Percentiles rank a stretch among this genome's conserved stretches.
Evolutionary conservation across 2,329 filamentous ascomycete species (phyloP).

Genomic region (Macrophomina tecta): DNA sequence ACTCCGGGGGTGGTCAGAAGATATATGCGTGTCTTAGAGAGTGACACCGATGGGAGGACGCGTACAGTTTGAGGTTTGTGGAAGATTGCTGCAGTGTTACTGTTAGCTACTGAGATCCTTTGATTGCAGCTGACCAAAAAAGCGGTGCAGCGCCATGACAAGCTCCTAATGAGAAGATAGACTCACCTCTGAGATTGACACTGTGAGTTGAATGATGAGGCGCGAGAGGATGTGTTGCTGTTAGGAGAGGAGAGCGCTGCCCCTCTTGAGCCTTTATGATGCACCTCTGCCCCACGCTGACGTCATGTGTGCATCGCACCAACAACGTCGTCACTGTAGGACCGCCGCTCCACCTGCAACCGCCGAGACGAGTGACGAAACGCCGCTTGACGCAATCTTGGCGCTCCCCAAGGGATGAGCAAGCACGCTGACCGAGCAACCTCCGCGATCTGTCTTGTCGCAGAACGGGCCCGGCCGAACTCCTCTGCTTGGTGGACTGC

Average conservation of each 20-base stretch:
- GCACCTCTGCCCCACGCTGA: conserved; percentile 24
- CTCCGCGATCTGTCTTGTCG: neutral
- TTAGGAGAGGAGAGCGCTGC: neutral
- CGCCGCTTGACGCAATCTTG: conserved; percentile 13
- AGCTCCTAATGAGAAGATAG: neutral
- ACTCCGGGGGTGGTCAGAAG: neutral
- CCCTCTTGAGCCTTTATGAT: conserved; percentile 17
- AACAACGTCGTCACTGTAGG: conserved; percentile 20
- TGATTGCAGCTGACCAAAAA: neutral
- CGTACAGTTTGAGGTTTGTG: conserved; percentile 16
- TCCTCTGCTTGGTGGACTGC: conserved; percentile 1
- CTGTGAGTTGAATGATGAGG: neutral
- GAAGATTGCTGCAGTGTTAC: neutral
- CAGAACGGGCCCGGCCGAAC: neutral
- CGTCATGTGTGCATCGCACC: conserved; percentile 21
- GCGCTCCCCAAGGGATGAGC: neutral
- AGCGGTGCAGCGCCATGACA: neutral
- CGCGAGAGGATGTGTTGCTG: neutral
- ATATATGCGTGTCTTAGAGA: neutral
- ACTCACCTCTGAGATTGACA: neutral
- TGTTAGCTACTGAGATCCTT: neutral
- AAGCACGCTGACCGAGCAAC: conserved; percentile 16
- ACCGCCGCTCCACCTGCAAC: neutral
- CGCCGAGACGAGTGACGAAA: conserved; percentile 15
- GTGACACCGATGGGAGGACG: neutral